Base-by-base conservation (phyloP, 306 rosid genomes). In the Rubus parviflorus region DNA sequence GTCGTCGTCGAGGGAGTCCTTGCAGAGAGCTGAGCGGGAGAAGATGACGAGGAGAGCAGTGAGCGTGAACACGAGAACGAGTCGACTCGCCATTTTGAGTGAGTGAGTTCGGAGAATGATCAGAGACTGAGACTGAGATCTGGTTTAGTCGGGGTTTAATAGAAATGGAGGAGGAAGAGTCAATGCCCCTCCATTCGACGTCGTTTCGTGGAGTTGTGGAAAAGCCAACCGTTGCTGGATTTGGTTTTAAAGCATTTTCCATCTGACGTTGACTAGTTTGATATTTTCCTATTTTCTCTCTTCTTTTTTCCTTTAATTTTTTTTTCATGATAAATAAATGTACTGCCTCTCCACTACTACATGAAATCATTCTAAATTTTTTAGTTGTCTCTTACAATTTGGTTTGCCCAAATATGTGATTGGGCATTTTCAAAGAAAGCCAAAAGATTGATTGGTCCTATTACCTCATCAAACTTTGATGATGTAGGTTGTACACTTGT, bases 31-130 rank as follows among this genome's bases (percentile, higher is more conserved):
- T 3, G 95, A 81, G 75, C 49, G 75, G 65, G 98, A 89, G 80
- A 88, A 80, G 76, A 96, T 75, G 71, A 95, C 93, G 79, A 93
- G 77, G 70, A 96, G 94, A 12, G 90, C 78, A 22, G 86, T 64
- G 83, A 96, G 80, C 0, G 89, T 72, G 53, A 92, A 86, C 6
- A 85, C 38, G 60, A 89, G 67, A 75, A 81, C 25, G 75, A 82
- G 75, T 78, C 96, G 90, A 82, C 60, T 83, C 54, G 80, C 86
- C 99, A 96, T 96, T 83, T 70, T 73, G 56, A 45, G 62, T 7
- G 45, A 58, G 64, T 58, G 41, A 54, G 49, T 42, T n/a, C n/a
- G n/a, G 67, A 56, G 77, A 8, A 23, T 38, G 75, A 70, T 70
- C 45, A 61, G 57, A 61, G 60, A n/a, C 35, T 23, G 11, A 8